Conservation (phyloP, 371 early-diverging fungal genomes). For the Rhizopus sp. region DNA sequence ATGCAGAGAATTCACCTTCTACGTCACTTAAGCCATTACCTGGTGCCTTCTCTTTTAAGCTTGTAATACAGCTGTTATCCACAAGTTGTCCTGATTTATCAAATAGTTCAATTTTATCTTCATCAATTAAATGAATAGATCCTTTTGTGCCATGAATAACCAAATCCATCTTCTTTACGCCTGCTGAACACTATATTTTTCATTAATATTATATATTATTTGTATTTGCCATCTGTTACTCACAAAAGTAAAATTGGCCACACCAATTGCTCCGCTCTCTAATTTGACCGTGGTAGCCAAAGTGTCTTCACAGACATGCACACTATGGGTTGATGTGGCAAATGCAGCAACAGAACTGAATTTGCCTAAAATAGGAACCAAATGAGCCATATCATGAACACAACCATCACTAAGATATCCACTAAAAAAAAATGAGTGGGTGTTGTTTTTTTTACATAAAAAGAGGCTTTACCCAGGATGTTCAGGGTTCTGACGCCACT, state of each 20-base stretch:
- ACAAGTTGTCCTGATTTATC: constrained; percentile 28
- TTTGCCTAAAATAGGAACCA: constrained; percentile 43
- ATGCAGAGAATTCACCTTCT: constrained; percentile 44
- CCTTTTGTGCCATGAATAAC: constrained; percentile 49
- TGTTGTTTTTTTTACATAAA: too few species aligned
- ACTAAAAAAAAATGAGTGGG: constrained; percentile 14
- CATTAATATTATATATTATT: background rate
- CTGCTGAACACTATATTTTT: constrained; percentile 39
- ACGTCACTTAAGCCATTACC: constrained; percentile 43
- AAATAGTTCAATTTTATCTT: constrained; percentile 28
- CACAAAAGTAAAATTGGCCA: constrained; percentile 54
- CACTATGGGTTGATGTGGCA: constrained; percentile 37
- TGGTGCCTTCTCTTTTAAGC: constrained; percentile 19
- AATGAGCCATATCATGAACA: constrained; percentile 54
- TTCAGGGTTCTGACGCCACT: constrained; percentile 51
- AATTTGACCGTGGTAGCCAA: constrained; percentile 39
- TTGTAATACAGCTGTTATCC: constrained; percentile 14
- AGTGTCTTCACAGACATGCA: constrained; percentile 45
- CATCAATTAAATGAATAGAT: constrained; percentile 36
- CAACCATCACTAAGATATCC: constrained; percentile 56
- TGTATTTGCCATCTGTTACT: constrained; percentile 15
- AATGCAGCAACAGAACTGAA: constrained; percentile 44
- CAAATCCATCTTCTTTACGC: constrained; percentile 32
- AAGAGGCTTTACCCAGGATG: constrained; percentile 43
- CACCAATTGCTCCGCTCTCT: constrained; percentile 42